Evolutionary conservation across 1,139 yeast genomes (phyloP), one percentile per base, ranked within the genome.

Genomic region (Yamadazyma membranifaciens): DNA sequence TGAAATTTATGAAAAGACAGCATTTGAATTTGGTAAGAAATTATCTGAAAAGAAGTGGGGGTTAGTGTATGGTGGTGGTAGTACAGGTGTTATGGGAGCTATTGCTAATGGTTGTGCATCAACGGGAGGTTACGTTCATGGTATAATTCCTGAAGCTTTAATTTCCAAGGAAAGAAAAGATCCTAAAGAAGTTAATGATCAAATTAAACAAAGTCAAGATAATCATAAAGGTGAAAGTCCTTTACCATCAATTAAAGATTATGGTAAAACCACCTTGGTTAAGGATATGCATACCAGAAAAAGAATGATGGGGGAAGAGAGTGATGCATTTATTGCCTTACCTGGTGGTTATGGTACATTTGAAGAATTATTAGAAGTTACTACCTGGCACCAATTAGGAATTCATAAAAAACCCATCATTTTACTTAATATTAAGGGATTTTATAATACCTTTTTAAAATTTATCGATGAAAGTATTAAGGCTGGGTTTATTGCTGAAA

Each of bases 321-420:
- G 94, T n/a, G 81, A 81, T 51, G 95, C 94, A 0, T 88, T 88
- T 60, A 78, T 88, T 38, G 95, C 96, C 1, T 71, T 88, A 65
- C 96, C 96, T 13, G 96, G 96, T 46, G 96, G 96, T 10, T 87
- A 82, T 59, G 96, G 96, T 40, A 87, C 96, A 4, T 67, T 87
- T 55, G 96, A 88, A 63, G 96, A 88, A 64, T 72, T 88, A 48
- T 82, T 88, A 82, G 96, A 88, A 66, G 84, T 87, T 42, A 84
- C 86, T 40, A 88, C 96, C 4, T 88, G 96, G 69, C 81, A 82
- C 45, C 96, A 88, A 67, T 73, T 88, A 54, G 92, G 89, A 33
- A 88, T 88, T 50, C 96, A 88, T 63, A 67, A 72, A 49, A 83
- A 84, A 60, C 96, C 96, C 13, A 79, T 88, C 52, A 83, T 88